Base-by-base conservation (phyloP, 2,329 filamentous ascomycete species). In the Cladosporium oxysporum region DNA sequence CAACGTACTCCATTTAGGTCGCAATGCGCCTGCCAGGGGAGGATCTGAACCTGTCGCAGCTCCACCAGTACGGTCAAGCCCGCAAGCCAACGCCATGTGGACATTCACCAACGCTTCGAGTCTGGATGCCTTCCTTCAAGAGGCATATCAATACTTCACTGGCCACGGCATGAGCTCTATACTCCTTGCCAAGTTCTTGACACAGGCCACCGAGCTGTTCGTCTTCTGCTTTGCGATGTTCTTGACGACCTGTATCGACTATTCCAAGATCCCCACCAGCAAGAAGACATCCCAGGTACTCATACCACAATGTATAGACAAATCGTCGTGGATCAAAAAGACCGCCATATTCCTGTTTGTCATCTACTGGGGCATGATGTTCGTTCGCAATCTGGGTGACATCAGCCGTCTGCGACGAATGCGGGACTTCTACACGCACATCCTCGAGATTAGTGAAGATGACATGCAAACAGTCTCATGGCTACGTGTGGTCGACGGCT, bases 381-480 rank as follows among this genome's bases (percentile, higher is more conserved):
- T 89, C 28, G 88, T 94, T 59, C 88, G 91, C 69, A 90, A 91
- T 71, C 79, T 91, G 53, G 35, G 62, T 10, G 50, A 57, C 16
- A 52, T 66, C 23, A 80, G 91, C 52, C 91, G 94, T 72, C 83
- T 93, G 29, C 88, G 90, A 33, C 87, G 91, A 18, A 89, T 97
- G 79, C 91, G 92, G 69, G 90, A 95, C 76, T 97, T 97, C 77
- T 97, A 92, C 75, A 83, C 88, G 31, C 84, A 96, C 74, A 84
- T 97, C 4, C 86, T 97, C 11, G 90, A 91, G 47, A 92, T 97
- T 52, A 91, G 91, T 3, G 89, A 91, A 75, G 84, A 90, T 65
- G 93, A 97, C 72, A 95, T 97, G 80, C 93, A 97, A 77, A 96
- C 92, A 0, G 91, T 97, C 60, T 94, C 93, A 6, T 97, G 93